Evolutionary conservation across 169 alveolate species (phyloP).

Genomic region (Plasmodium cynomolgi): DNA sequence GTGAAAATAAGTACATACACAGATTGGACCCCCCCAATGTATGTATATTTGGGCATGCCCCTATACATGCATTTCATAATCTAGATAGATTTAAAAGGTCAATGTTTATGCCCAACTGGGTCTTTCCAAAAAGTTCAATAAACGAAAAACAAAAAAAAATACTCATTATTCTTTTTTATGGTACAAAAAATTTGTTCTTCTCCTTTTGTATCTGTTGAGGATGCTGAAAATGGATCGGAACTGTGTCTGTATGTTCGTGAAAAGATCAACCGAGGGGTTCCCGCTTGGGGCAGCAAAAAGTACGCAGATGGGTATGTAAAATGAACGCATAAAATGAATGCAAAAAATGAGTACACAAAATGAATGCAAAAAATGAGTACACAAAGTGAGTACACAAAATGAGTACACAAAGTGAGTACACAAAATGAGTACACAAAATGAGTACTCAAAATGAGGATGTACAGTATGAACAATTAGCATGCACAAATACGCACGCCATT

Average conservation of each 20-base stretch:
- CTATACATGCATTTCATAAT: neutral
- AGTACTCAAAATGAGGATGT: neutral
- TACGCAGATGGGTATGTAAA: neutral
- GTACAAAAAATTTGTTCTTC: neutral
- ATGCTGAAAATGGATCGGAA: neutral
- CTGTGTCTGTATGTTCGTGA: neutral
- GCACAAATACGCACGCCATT: neutral
- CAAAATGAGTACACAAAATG: no score
- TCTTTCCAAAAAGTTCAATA: neutral
- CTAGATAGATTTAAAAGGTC: neutral
- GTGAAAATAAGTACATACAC: neutral
- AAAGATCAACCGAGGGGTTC: neutral
- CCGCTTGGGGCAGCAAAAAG: neutral
- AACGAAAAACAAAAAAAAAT: neutral
- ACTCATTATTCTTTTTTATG: neutral
- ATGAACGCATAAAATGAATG: neutral
- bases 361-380: neutral
- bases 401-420: no score
- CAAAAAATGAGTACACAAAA: no score
- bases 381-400: no score
- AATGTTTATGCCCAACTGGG: neutral
- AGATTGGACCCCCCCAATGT: neutral
- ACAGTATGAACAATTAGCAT: neutral
- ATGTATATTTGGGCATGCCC: neutral
- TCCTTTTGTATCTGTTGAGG: neutral